A percentile compares a stretch with the other conserved stretches of the same genome.
Conservation (phyloP, 2,329 filamentous ascomycete genomes). For the Aspergillus alliaceus region DNA sequence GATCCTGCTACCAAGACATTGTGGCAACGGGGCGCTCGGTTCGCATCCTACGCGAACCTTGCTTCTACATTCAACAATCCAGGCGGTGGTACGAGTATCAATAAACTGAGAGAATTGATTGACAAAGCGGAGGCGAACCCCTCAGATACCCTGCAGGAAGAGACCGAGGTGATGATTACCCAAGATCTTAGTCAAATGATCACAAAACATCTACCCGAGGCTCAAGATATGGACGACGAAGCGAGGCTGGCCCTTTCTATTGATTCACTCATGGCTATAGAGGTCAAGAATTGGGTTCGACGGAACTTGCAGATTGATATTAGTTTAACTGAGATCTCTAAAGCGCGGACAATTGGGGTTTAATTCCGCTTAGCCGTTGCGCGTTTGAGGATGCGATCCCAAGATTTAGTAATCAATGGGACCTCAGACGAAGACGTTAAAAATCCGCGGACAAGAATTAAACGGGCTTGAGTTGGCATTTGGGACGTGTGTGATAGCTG, state of each 20-base stretch:
- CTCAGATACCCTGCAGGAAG: neutral
- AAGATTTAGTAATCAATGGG: neutral
- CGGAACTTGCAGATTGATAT: neutral
- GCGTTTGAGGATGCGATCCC: neutral
- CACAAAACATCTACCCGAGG: neutral
- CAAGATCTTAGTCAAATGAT: neutral
- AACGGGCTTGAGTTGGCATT: neutral
- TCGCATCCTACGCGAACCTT: neutral
- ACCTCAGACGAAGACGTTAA: neutral
- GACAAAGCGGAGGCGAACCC: neutral
- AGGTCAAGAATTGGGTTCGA: neutral
- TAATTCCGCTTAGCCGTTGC: neutral
- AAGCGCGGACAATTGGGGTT: neutral
- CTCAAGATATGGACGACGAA: neutral
- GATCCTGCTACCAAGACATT: neutral
- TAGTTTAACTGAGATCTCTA: neutral
- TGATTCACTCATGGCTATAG: constrained; percentile 6
- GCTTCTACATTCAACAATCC: neutral
- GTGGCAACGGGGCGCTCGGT: neutral
- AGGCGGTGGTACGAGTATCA: neutral
- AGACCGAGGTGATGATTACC: neutral
- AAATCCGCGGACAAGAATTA: neutral
- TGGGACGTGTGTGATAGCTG: too few relatives aligned
- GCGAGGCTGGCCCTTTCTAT: neutral
- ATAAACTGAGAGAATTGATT: neutral